Conservation (phyloP, 2,329 filamentous ascomycete species). For the Cadophora luteo-olivacea region DNA sequence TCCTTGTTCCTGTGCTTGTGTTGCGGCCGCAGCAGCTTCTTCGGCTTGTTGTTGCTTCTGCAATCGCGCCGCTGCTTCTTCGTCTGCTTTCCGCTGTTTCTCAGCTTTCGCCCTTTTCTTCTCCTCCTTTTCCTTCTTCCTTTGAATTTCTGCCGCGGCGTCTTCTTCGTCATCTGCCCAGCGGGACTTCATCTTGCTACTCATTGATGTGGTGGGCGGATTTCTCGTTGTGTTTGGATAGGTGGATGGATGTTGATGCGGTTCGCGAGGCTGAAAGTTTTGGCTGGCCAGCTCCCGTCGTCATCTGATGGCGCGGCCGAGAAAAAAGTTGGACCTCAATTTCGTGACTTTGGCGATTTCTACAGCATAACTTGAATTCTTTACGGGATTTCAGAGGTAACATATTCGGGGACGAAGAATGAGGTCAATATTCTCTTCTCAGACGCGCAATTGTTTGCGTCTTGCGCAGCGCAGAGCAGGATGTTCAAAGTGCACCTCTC, state of each 20-base stretch:
- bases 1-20: slow-evolving; percentile 34
- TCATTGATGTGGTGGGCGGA: slow-evolving; percentile 35
- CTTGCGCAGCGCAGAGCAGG: slow-evolving; percentile 35
- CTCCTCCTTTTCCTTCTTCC: slow-evolving; percentile 84
- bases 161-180: slow-evolving; percentile 91
- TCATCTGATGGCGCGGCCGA: slow-evolving; percentile 15
- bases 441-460: slow-evolving; percentile 30
- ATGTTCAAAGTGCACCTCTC: slow-evolving; percentile 32
- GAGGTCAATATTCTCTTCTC: slow-evolving; percentile 40
- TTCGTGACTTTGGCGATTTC: slow-evolving; percentile 4
- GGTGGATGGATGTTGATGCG: slow-evolving; percentile 7
- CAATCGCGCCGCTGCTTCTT: slow-evolving; percentile 43
- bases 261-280: slow-evolving; percentile 26
- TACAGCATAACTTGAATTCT: neutral
- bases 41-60: slow-evolving; percentile 41
- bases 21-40: slow-evolving; percentile 41
- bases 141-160: slow-evolving; percentile 72
- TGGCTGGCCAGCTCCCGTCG: neutral
- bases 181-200: slow-evolving; percentile 62
- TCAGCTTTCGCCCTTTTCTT: slow-evolving; percentile 85
- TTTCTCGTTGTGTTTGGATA: slow-evolving; percentile 7
- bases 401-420: slow-evolving; percentile 31
- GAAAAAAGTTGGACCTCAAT: neutral
- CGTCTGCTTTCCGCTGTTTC: slow-evolving; percentile 74
- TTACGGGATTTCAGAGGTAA: slow-evolving; percentile 30